A percentile compares a stretch with the other conserved stretches of the same genome.
Conservation (phyloP, 2,329 filamentous ascomycete species). For the Fonsecaea multimorphosa region DNA sequence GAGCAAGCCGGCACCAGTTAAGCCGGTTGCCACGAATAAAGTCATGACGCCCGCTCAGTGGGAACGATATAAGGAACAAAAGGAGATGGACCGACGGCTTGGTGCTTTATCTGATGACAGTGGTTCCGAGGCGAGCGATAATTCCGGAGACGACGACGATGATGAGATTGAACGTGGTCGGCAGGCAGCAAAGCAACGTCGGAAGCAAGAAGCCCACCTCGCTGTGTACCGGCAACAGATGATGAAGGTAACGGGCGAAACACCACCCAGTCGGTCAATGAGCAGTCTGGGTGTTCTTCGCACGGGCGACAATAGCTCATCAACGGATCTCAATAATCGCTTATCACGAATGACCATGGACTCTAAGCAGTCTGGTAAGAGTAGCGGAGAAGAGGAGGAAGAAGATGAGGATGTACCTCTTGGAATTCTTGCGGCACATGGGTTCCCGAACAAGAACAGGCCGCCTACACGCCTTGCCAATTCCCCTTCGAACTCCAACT, state of each 20-base stretch:
- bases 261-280: slow-evolving; percentile 60
- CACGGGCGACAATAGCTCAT: slow-evolving; percentile 24
- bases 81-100: slow-evolving; percentile 70
- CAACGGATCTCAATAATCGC: slow-evolving; percentile 43
- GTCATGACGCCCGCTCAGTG: slow-evolving; percentile 92
- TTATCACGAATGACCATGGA: slow-evolving; percentile 45
- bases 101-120: slow-evolving; percentile 55
- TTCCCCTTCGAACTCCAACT: slow-evolving; percentile 73
- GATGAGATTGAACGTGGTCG: slow-evolving; percentile 77
- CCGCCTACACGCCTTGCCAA: slow-evolving; percentile 71
- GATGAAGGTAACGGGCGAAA: slow-evolving; percentile 92
- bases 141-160: slow-evolving; percentile 75
- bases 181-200: slow-evolving; percentile 74
- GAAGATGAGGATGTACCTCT: slow-evolving; percentile 89
- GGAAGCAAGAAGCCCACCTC: slow-evolving; percentile 89
- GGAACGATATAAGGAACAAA: slow-evolving; percentile 73
- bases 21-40: slow-evolving; percentile 61
- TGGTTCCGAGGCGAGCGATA: slow-evolving; percentile 64
- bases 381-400: slow-evolving; percentile 59
- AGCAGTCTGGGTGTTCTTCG: slow-evolving; percentile 25
- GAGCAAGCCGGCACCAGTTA: slow-evolving; percentile 42
- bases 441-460: slow-evolving; percentile 79
- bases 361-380: slow-evolving; percentile 48
- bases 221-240: slow-evolving; percentile 90
- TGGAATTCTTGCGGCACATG: slow-evolving; percentile 84